A percentile compares a stretch with the other conserved stretches of the same genome.
Conservation (phyloP, 2,329 filamentous ascomycete genomes). For the Teratosphaeria nubilosa region DNA sequence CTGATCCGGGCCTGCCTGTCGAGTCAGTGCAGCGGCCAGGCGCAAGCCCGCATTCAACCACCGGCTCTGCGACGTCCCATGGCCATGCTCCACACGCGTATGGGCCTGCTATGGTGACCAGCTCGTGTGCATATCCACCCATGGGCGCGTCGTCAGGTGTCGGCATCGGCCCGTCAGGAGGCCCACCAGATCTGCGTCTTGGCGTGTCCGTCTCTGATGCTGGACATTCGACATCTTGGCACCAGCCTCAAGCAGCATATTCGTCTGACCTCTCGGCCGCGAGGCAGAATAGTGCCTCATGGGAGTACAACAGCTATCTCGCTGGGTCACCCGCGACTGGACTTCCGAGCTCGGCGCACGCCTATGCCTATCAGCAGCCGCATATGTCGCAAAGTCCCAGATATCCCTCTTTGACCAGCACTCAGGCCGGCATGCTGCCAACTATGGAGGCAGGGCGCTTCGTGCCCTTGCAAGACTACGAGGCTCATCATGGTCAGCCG, state of each 20-base stretch:
- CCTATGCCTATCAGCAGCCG: slow-evolving; percentile 19
- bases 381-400: slow-evolving; percentile 2
- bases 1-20: slow-evolving; percentile 34
- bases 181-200: slow-evolving; percentile 29
- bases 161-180: slow-evolving; percentile 26
- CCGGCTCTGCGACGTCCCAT: slow-evolving; percentile 24
- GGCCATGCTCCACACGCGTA: slow-evolving; percentile 17
- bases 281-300: slow-evolving; percentile 14
- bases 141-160: slow-evolving; percentile 20
- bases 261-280: slow-evolving; percentile 19
- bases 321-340: slow-evolving; percentile 20
- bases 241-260: slow-evolving; percentile 23
- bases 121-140: slow-evolving; percentile 16
- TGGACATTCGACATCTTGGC: slow-evolving; percentile 24
- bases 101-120: slow-evolving; percentile 17
- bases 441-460: slow-evolving; percentile 18
- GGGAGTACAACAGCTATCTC: slow-evolving; percentile 20
- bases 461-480: slow-evolving; percentile 26
- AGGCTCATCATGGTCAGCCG: slow-evolving; percentile 20
- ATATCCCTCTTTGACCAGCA: slow-evolving; percentile 19
- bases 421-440: slow-evolving; percentile 12
- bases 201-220: slow-evolving; percentile 20
- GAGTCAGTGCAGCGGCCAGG: slow-evolving; percentile 31
- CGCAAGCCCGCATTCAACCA: slow-evolving; percentile 22
- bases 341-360: slow-evolving; percentile 19